Percentiles rank a stretch among this genome's conserved stretches.
Evolutionary conservation across 768 basidiomycete species (phyloP).

Genomic region (Daedaleopsis sinensis): DNA sequence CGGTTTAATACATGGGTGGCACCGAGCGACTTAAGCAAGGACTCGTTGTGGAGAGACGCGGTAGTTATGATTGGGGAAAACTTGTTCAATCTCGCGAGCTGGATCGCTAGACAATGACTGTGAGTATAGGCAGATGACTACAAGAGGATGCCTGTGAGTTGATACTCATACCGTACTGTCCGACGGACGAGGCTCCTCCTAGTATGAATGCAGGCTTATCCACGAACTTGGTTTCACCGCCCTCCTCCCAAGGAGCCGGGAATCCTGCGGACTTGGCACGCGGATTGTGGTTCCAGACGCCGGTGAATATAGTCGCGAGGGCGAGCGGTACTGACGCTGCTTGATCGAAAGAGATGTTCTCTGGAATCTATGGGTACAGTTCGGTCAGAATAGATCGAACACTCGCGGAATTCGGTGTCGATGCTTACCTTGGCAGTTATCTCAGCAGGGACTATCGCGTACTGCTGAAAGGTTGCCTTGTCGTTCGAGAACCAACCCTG

Average conservation of each 20-base stretch:
- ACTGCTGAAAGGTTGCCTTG: slow-evolving; percentile 28
- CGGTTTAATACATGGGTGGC: slow-evolving; percentile 31
- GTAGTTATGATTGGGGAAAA: slow-evolving; percentile 29
- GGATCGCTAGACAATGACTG: slow-evolving; percentile 19
- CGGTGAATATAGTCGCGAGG: slow-evolving; percentile 29
- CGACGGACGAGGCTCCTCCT: slow-evolving; percentile 26
- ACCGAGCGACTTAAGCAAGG: slow-evolving; percentile 24
- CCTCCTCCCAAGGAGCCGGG: slow-evolving; percentile 16
- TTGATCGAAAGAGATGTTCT: slow-evolving; percentile 31
- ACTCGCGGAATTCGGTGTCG: too few relatives aligned
- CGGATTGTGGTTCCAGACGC: slow-evolving; percentile 13
- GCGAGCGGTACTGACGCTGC: slow-evolving; percentile 34
- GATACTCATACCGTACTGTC: slow-evolving; percentile 20
- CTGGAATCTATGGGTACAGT: slow-evolving; percentile 24
- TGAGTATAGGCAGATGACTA: not conserved
- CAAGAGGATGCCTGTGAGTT: not conserved
- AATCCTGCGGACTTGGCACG: not conserved
- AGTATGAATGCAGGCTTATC: slow-evolving; percentile 24
- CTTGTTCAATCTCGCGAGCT: slow-evolving; percentile 25
- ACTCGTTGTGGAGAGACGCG: slow-evolving; percentile 21
- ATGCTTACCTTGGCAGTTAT: slow-evolving; percentile 23
- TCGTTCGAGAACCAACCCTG: slow-evolving; percentile 13
- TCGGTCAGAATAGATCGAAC: not conserved
- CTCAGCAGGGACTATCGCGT: slow-evolving; percentile 27
- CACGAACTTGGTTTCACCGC: slow-evolving; percentile 10